Evolutionary conservation across 176 grass and related monocot species (phyloP).

Genomic region (Oropetium thomaeum): DNA sequence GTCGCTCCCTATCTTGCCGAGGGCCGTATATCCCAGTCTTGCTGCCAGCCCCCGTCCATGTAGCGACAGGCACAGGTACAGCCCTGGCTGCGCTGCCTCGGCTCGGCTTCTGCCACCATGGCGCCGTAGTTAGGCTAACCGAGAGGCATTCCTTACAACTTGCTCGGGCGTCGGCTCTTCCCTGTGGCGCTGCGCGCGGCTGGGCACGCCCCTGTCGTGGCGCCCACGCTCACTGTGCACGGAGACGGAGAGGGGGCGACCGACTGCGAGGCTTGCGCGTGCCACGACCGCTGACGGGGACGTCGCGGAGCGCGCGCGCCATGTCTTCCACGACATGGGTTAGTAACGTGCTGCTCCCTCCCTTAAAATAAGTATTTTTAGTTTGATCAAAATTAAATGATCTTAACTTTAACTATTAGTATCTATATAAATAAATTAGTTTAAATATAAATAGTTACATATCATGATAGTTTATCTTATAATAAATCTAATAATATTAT

Average conservation of each 20-base stretch:
- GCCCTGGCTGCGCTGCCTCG: background rate
- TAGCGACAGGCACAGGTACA: background rate
- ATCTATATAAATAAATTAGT: too few species aligned
- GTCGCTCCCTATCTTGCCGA: background rate
- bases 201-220: background rate
- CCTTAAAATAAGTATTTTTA: too few species aligned
- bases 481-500: too few species aligned
- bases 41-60: background rate
- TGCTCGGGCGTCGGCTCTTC: background rate
- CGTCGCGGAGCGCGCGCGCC: too few species aligned
- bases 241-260: background rate
- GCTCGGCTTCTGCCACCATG: background rate
- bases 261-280: background rate
- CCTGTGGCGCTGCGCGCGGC: background rate
- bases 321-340: too few species aligned
- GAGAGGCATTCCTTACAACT: background rate
- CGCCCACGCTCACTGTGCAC: background rate
- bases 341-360: too few species aligned
- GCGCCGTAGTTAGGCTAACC: background rate
- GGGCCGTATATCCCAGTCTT: background rate
- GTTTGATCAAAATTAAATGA: too few species aligned
- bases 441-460: too few species aligned
- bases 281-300: background rate
- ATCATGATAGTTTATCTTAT: too few species aligned
- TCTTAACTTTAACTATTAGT: too few species aligned